Evolutionary conservation across 305 asterid genomes (phyloP).

Genomic region (Plantago rigida): DNA sequence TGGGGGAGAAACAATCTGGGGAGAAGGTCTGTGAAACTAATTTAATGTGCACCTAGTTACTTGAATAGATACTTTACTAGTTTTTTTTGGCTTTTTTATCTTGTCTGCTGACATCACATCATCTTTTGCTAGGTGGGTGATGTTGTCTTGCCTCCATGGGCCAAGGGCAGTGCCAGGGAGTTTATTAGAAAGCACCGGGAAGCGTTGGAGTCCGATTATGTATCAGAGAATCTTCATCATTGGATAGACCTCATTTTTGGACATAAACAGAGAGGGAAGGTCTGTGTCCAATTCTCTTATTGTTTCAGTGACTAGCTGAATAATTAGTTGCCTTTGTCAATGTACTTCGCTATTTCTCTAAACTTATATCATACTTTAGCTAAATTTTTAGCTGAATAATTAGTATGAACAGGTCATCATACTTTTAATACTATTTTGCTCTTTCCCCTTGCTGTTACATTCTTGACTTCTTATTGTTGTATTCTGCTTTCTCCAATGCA

Average conservation of each 20-base stretch:
- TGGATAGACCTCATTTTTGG: slow-evolving; percentile 99
- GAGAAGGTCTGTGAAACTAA: slow-evolving; percentile 65
- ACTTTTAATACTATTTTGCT: neutral
- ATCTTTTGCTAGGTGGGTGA: slow-evolving; percentile 67
- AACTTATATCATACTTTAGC: neutral
- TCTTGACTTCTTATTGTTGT: neutral
- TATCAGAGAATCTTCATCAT: slow-evolving; percentile 90
- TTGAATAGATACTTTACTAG: neutral
- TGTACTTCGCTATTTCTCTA: neutral
- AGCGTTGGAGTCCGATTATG: slow-evolving; percentile 92
- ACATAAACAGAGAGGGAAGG: slow-evolving; percentile 94
- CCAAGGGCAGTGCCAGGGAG: slow-evolving; percentile 85
- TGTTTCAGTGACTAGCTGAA: slow-evolving; percentile 6
- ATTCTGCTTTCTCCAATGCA: slow-evolving; percentile 9
- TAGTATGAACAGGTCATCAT: neutral
- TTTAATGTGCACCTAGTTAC: slow-evolving; percentile 10
- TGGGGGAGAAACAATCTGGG: slow-evolving; percentile 99
- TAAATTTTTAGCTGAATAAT: slow-evolving; percentile 5
- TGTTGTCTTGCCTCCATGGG: slow-evolving; percentile 93
- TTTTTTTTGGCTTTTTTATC: slow-evolving; percentile 9
- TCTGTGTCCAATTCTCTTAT: slow-evolving; percentile 29
- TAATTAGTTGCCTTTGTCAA: neutral
- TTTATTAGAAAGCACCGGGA: slow-evolving; percentile 89
- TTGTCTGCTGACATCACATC: slow-evolving; percentile 25
- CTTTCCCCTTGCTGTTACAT: slow-evolving; percentile 4